phyloP scores from a whole-genome alignment of 768 basidiomycete genomes.

The Mycena leptocephala region DNA sequence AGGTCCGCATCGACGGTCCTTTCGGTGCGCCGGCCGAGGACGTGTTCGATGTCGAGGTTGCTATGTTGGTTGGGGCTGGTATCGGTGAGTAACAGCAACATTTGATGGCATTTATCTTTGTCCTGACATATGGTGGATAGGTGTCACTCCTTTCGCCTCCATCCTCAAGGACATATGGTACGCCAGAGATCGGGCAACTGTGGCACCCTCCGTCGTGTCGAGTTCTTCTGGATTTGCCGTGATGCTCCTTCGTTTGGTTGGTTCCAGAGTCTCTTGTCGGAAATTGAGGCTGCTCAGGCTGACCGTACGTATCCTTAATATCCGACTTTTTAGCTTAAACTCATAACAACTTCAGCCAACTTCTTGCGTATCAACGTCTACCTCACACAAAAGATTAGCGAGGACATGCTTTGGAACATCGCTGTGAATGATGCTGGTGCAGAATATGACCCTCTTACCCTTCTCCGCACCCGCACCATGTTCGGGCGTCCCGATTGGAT shows the following conservation, averaged over 20 bases:
- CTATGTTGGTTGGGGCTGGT: slow-evolving; percentile 93
- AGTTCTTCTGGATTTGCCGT: slow-evolving; percentile 96
- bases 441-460: slow-evolving; percentile 91
- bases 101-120: not conserved
- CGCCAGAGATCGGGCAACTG: slow-evolving; percentile 85
- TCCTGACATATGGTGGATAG: slow-evolving; percentile 49
- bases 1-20: slow-evolving; percentile 89
- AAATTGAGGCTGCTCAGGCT: slow-evolving; percentile 90
- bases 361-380: slow-evolving; percentile 95
- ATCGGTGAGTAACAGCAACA: slow-evolving; percentile 73
- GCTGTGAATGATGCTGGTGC: slow-evolving; percentile 90
- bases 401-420: slow-evolving; percentile 95
- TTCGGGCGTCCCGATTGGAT: slow-evolving; percentile 96
- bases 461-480: slow-evolving; percentile 90
- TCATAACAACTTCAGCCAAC: slow-evolving; percentile 72
- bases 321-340: not conserved
- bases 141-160: slow-evolving; percentile 95
- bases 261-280: slow-evolving; percentile 93
- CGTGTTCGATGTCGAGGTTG: slow-evolving; percentile 89
- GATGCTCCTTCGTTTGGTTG: slow-evolving; percentile 98
- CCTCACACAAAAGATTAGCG: slow-evolving; percentile 87
- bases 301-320: slow-evolving; percentile 75
- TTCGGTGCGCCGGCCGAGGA: slow-evolving; percentile 96
- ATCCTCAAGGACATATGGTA: slow-evolving; percentile 98
- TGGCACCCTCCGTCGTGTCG: slow-evolving; percentile 88